Evolutionary conservation across 345 rosid species (phyloP).

Genomic region (Hibiscus tridactylites): DNA sequence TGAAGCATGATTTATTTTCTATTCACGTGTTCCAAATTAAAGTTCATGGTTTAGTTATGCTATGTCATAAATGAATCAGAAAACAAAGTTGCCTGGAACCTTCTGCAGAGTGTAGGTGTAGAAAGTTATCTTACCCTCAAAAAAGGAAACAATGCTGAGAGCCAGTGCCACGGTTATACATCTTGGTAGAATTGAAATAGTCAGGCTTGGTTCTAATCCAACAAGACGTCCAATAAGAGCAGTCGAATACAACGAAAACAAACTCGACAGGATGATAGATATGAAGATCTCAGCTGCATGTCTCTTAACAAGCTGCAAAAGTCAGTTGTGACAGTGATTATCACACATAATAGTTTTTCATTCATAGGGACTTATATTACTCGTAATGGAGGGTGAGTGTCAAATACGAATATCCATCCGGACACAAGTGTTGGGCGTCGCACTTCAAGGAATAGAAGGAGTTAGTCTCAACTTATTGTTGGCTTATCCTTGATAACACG

Average conservation of each 20-base stretch:
- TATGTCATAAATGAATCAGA: background rate
- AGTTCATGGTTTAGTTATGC: background rate
- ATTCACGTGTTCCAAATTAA: background rate
- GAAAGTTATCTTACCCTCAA: conserved; percentile 49
- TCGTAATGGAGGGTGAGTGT: background rate
- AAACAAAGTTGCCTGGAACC: background rate
- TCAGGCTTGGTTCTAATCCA: conserved; percentile 65
- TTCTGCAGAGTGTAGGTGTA: background rate
- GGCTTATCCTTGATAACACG: too few species aligned
- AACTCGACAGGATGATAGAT: conserved; percentile 60
- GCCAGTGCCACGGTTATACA: conserved; percentile 94
- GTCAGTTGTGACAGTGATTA: conserved; percentile 3
- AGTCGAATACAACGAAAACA: conserved; percentile 87
- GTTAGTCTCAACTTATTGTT: too few species aligned
- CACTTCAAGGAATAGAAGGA: too few species aligned
- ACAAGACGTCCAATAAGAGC: conserved; percentile 77
- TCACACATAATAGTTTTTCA: background rate
- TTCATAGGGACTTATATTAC: background rate
- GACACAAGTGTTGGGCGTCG: too few species aligned
- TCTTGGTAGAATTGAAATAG: conserved; percentile 80
- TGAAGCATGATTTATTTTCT: background rate
- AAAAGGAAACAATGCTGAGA: conserved; percentile 85
- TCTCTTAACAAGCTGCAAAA: conserved; percentile 81
- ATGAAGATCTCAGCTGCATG: conserved; percentile 94
- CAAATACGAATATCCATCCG: background rate